Percentiles rank a stretch among this genome's conserved stretches.
These are phyloP conservation scores for Centrapalus pauciflorus DNA, from an alignment of 129 eudicot genomes.

Conservation along the genomic window DNA sequence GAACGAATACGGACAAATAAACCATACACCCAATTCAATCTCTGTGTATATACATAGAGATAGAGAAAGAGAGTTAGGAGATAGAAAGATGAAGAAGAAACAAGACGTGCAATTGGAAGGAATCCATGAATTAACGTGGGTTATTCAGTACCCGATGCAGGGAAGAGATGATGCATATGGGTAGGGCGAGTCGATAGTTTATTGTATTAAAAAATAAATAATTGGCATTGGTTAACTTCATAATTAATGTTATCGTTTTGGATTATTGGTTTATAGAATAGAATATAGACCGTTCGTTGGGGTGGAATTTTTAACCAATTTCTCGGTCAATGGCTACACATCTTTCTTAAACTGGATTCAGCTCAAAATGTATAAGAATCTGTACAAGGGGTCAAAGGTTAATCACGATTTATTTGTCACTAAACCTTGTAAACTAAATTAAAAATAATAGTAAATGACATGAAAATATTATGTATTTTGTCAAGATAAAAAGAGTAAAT, in stretches of 20 bases:
- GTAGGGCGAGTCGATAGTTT: neutral
- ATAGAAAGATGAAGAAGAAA: slow-evolving; percentile 20
- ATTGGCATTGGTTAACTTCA: neutral
- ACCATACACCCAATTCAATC: neutral
- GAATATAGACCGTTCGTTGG: too few relatives aligned
- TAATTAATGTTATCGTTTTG: neutral
- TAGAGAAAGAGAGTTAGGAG: slow-evolving; percentile 12
- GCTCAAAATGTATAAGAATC: too few relatives aligned
- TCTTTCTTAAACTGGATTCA: too few relatives aligned
- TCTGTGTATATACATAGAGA: slow-evolving; percentile 5
- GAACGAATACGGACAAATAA: slow-evolving; percentile 28
- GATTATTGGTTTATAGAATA: neutral
- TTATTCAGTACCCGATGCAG: slow-evolving; percentile 34
- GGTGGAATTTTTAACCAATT: too few relatives aligned
- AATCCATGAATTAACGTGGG: slow-evolving; percentile 51
- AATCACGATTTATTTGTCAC: too few relatives aligned
- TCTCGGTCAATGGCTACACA: too few relatives aligned
- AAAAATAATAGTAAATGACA: too few relatives aligned
- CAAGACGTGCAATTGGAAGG: slow-evolving; percentile 18
- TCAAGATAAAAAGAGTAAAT: too few relatives aligned
- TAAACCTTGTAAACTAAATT: too few relatives aligned
- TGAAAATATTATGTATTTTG: too few relatives aligned
- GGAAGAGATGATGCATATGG: neutral
- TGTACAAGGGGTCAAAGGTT: too few relatives aligned
- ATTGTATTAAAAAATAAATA: too few relatives aligned